Conservation (phyloP, 108 stramenopile species). For the Pinguiococcus pyrenoidosus region DNA sequence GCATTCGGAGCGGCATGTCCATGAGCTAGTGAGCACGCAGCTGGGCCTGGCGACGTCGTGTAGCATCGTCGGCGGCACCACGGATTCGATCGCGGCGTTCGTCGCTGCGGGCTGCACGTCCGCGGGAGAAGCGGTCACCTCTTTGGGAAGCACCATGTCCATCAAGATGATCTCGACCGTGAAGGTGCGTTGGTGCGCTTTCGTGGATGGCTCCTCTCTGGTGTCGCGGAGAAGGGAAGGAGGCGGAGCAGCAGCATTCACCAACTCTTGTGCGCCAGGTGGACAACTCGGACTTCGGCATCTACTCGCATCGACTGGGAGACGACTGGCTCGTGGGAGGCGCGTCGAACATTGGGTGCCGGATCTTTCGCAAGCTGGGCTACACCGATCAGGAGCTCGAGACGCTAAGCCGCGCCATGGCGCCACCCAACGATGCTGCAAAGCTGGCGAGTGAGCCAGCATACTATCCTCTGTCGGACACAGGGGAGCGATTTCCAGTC, state of each 20-base stretch:
- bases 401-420: slow-evolving; percentile 44
- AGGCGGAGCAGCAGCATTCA: too few relatives aligned
- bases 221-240: too few relatives aligned
- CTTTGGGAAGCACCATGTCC: slow-evolving; percentile 66
- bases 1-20: neutral
- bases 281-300: slow-evolving; percentile 62
- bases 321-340: slow-evolving; percentile 75
- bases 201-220: too few relatives aligned
- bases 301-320: slow-evolving; percentile 80
- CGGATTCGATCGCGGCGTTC: slow-evolving; percentile 82
- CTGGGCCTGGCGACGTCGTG: slow-evolving; percentile 27
- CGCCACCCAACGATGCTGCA: too few relatives aligned
- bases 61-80: slow-evolving; percentile 70
- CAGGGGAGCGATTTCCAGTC: too few relatives aligned
- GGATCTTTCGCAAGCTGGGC: slow-evolving; percentile 53
- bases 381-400: slow-evolving; percentile 60
- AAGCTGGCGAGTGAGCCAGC: too few relatives aligned
- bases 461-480: too few relatives aligned
- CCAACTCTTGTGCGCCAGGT: slow-evolving; percentile 13
- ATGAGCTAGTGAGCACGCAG: neutral
- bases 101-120: slow-evolving; percentile 46
- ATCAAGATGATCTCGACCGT: slow-evolving; percentile 60
- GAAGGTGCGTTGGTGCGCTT: too few relatives aligned
- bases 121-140: slow-evolving; percentile 68
- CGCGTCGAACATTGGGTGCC: slow-evolving; percentile 78